Evolutionary conservation across 805 yeast species (phyloP).

Genomic region (Lipomyces sp.): DNA sequence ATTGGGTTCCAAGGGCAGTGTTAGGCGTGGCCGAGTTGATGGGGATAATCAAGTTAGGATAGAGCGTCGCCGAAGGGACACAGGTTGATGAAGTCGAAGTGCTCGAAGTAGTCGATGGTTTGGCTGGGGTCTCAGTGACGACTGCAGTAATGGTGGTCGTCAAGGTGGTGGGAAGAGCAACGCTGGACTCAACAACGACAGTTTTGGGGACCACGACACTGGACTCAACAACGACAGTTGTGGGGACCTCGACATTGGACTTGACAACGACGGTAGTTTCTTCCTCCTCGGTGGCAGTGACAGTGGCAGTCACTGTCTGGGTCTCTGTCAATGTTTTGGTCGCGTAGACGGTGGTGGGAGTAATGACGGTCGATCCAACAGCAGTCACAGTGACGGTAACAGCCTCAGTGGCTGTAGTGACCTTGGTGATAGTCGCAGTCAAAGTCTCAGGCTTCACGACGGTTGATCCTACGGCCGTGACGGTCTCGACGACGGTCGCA

Average conservation of each 20-base stretch:
- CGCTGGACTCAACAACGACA: conserved; percentile 19
- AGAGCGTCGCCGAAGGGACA: conserved; percentile 30
- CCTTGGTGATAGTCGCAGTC: conserved; percentile 21
- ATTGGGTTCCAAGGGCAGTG: conserved; percentile 35
- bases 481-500: no score
- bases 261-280: conserved; percentile 20
- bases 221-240: conserved; percentile 18
- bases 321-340: conserved; percentile 28
- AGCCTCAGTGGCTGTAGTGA: conserved; percentile 21
- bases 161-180: conserved; percentile 27
- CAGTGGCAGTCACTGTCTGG: conserved; percentile 27
- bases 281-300: conserved; percentile 22
- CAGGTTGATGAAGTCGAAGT: conserved; percentile 30
- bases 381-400: conserved; percentile 34
- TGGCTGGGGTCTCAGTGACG: conserved; percentile 16
- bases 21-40: conserved; percentile 34
- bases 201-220: conserved; percentile 25
- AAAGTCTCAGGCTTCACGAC: neutral
- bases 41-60: conserved; percentile 37
- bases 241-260: conserved; percentile 19
- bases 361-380: conserved; percentile 29
- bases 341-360: conserved; percentile 26
- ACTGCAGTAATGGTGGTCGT: conserved; percentile 17
- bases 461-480: no score
- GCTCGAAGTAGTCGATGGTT: conserved; percentile 15